phyloP scores from a whole-genome alignment of 257 asterid species.

The Eustoma russellianum region DNA sequence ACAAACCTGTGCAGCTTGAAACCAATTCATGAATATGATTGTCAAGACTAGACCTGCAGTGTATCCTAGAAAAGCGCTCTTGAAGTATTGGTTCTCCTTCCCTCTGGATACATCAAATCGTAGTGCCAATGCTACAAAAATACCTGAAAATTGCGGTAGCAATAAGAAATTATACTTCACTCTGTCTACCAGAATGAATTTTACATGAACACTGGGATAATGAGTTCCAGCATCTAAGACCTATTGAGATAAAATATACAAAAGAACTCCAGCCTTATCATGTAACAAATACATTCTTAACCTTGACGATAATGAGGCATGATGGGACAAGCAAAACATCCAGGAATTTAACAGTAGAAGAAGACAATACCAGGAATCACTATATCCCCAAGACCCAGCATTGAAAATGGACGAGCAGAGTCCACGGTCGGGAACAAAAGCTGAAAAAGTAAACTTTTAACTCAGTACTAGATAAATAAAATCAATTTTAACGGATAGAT shows the following conservation, averaged over 20 bases:
- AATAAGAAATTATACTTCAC: neutral
- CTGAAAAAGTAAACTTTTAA: conserved; percentile 28
- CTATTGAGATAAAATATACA: too few species aligned
- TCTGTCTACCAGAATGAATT: neutral
- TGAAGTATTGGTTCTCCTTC: conserved; percentile 64
- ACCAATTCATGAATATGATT: conserved; percentile 93
- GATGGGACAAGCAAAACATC: neutral
- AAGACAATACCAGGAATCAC: conserved; percentile 78
- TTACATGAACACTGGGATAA: too few species aligned
- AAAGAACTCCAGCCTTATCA: too few species aligned
- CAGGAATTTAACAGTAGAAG: too few species aligned
- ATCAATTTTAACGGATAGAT: too few species aligned
- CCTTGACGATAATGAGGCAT: too few species aligned
- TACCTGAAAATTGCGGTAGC: conserved; percentile 42
- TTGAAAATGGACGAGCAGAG: conserved; percentile 82
- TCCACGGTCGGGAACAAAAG: conserved; percentile 91
- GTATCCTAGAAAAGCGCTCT: conserved; percentile 87
- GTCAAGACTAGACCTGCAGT: conserved; percentile 60
- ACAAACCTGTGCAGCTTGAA: conserved; percentile 94
- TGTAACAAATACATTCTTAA: neutral
- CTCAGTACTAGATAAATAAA: neutral
- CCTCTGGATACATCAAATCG: conserved; percentile 93
- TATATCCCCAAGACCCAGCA: conserved; percentile 98
- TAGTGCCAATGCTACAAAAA: conserved; percentile 91
- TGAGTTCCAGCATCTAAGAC: too few species aligned